These are phyloP conservation scores for Flaveria linearis DNA, from an alignment of 129 eudicot species.

Conservation along the genomic window DNA sequence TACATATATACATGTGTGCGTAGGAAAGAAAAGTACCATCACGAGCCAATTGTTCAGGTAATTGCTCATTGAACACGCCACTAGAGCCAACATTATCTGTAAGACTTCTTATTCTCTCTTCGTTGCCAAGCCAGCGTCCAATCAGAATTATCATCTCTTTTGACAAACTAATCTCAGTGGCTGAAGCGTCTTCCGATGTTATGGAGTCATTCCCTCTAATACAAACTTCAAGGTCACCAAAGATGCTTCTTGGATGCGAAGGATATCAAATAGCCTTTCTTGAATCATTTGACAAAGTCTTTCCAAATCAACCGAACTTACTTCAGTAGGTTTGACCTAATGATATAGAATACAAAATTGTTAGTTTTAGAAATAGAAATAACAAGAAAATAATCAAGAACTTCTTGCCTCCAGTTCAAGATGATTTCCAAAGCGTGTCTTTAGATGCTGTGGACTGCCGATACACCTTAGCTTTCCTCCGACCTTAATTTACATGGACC, in stretches of 20 bases:
- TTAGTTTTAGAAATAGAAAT: constrained; percentile 1
- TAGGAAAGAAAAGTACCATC: constrained; percentile 57
- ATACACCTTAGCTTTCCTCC: constrained; percentile 92
- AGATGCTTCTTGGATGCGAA: constrained; percentile 60
- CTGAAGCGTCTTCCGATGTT: constrained; percentile 57
- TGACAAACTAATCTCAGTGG: constrained; percentile 85
- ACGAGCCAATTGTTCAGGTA: constrained; percentile 86
- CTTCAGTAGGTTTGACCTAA: constrained; percentile 92
- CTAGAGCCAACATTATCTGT: constrained; percentile 36
- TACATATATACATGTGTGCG: not conserved
- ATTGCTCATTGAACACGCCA: constrained; percentile 59
- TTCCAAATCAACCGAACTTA: constrained; percentile 64
- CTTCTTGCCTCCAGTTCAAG: constrained; percentile 82
- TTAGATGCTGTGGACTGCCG: constrained; percentile 96
- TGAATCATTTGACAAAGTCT: constrained; percentile 67
- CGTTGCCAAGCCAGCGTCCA: constrained; percentile 89
- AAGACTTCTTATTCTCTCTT: constrained; percentile 57
- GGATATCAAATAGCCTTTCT: constrained; percentile 68
- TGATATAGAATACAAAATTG: constrained; percentile 7
- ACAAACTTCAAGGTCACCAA: constrained; percentile 79
- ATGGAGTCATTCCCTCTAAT: constrained; percentile 64
- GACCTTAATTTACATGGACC: constrained; percentile 49
- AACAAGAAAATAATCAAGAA: constrained; percentile 17
- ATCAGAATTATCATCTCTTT: constrained; percentile 63
- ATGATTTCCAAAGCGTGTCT: constrained; percentile 94